Evolutionary conservation across 2,329 filamentous ascomycete species (phyloP).

Genomic region (Phialophora verrucosa): DNA sequence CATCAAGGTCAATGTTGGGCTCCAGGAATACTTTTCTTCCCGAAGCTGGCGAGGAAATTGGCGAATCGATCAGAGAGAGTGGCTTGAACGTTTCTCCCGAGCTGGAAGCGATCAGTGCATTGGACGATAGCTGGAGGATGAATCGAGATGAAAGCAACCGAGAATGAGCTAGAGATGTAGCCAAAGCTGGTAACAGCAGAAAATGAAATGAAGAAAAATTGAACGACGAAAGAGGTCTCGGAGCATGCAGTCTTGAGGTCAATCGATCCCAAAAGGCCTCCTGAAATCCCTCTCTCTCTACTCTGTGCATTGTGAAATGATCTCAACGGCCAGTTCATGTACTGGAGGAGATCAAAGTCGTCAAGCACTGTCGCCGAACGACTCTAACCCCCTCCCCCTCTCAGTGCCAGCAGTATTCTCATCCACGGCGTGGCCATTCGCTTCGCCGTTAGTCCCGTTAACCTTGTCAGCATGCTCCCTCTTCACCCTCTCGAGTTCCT

Average conservation of each 20-base stretch:
- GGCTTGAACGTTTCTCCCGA: background rate
- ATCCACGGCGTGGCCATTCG: conserved; percentile 5
- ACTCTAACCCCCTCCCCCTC: conserved; percentile 31
- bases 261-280: background rate
- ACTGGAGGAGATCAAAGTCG: background rate
- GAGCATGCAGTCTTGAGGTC: too few relatives aligned
- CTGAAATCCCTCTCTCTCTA: background rate
- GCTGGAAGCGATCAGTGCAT: background rate
- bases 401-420: conserved; percentile 3
- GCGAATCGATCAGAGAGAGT: background rate
- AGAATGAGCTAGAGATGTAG: conserved; percentile 5
- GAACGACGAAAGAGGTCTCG: background rate
- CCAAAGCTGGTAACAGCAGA: conserved; percentile 14
- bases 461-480: conserved; percentile 23
- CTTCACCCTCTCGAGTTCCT: conserved; percentile 33
- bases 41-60: background rate
- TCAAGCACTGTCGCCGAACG: conserved; percentile 24
- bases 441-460: background rate
- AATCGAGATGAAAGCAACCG: conserved; percentile 6
- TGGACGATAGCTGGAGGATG: conserved; percentile 7
- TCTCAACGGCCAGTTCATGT: background rate
- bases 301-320: background rate
- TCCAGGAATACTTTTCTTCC: background rate
- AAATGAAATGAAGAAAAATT: conserved; percentile 18
- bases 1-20: background rate